These are phyloP conservation scores for Claviceps pusilla DNA, from an alignment of 2,329 filamentous ascomycete species.

Conservation along the genomic window DNA sequence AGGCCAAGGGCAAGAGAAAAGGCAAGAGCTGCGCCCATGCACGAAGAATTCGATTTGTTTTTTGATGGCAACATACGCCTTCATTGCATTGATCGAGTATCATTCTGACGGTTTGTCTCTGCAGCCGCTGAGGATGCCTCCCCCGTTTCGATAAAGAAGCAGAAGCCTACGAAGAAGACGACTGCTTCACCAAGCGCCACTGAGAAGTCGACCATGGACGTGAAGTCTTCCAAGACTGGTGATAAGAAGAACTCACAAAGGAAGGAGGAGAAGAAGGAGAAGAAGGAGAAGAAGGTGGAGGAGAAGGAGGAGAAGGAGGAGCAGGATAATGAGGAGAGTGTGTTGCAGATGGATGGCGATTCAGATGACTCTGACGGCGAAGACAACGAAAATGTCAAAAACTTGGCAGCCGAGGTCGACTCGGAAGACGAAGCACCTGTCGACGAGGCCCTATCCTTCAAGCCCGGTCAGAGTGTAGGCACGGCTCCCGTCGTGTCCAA, in stretches of 20 bases:
- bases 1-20: slow-evolving; percentile 23
- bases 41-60: background rate
- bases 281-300: slow-evolving; percentile 9
- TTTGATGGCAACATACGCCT: background rate
- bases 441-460: slow-evolving; percentile 23
- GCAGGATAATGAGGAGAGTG: slow-evolving; percentile 18
- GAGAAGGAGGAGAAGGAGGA: slow-evolving; percentile 8
- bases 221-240: slow-evolving; percentile 20
- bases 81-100: background rate
- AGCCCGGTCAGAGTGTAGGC: slow-evolving; percentile 35
- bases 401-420: slow-evolving; percentile 30
- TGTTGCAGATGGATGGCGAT: slow-evolving; percentile 17
- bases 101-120: slow-evolving; percentile 8
- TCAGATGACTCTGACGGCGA: slow-evolving; percentile 23
- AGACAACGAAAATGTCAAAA: slow-evolving; percentile 26
- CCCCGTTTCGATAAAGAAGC: slow-evolving; percentile 22
- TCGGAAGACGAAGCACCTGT: slow-evolving; percentile 28
- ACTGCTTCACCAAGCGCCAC: background rate
- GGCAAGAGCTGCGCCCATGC: slow-evolving; percentile 10
- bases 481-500: slow-evolving; percentile 34
- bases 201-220: slow-evolving; percentile 4
- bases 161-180: slow-evolving; percentile 8
- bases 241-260: slow-evolving; percentile 12
- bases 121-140: slow-evolving; percentile 18
- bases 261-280: slow-evolving; percentile 8